Evolutionary conservation across 164 flowering plant species (phyloP).

Genomic region (Vitis vinifera): DNA sequence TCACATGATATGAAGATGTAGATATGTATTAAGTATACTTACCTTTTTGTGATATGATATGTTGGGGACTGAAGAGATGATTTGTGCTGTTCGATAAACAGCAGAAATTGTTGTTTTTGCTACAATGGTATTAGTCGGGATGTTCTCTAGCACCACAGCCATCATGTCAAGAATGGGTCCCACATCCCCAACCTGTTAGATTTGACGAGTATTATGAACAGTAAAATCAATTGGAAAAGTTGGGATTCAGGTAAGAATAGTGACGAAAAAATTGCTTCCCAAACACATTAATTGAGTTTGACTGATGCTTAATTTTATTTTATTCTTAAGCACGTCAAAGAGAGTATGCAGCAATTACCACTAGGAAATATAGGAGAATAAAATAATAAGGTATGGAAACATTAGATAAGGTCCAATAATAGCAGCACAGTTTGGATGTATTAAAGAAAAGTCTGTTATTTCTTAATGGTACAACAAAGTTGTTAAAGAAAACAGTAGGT

Average conservation of each 20-base stretch:
- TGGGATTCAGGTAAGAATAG: not conserved
- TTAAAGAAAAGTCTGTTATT: too few relatives aligned
- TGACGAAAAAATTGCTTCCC: not conserved
- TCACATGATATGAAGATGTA: not conserved
- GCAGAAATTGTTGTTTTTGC: constrained; percentile 70
- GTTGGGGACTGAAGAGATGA: constrained; percentile 63
- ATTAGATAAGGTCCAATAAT: not conserved
- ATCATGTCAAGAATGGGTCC: constrained; percentile 90
- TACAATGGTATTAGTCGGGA: constrained; percentile 39
- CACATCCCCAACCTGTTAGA: constrained; percentile 76
- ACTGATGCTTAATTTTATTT: not conserved
- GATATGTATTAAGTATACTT: constrained; percentile 15
- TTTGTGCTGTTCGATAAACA: constrained; percentile 63
- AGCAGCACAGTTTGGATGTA: too few relatives aligned
- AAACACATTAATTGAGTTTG: not conserved
- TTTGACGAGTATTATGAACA: not conserved
- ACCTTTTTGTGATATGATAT: constrained; percentile 69
- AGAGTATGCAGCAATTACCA: not conserved
- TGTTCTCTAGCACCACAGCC: constrained; percentile 74
- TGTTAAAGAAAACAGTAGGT: too few relatives aligned
- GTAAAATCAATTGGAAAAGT: not conserved
- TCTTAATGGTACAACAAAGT: too few relatives aligned
- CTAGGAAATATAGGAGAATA: not conserved
- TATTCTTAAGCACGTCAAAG: not conserved
- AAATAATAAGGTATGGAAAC: not conserved